Conservation (phyloP, 2,329 filamentous ascomycete genomes). For the Ascochyta clinopodiicola region DNA sequence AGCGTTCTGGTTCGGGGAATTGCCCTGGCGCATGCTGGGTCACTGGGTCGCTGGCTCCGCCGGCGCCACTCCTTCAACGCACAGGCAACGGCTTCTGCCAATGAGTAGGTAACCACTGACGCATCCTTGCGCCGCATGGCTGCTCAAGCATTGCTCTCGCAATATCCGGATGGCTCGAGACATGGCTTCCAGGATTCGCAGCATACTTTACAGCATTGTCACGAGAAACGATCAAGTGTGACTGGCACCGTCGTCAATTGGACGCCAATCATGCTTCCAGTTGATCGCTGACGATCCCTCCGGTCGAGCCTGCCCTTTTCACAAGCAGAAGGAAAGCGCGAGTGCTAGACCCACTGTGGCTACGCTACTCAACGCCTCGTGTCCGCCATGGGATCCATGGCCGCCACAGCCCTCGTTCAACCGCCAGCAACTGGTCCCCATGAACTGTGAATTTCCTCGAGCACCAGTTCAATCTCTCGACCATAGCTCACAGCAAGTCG, state of each 20-base stretch:
- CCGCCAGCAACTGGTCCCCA: conserved; percentile 16
- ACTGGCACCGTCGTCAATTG: conserved; percentile 6
- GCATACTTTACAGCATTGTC: conserved; percentile 1
- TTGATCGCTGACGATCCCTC: conserved; percentile 18
- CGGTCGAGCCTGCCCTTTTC: conserved; percentile 19
- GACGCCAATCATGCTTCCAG: conserved; percentile 10
- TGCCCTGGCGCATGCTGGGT: conserved; percentile 13
- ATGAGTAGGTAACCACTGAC: neutral
- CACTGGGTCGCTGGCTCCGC: conserved; percentile 3
- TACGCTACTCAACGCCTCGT: conserved; percentile 17
- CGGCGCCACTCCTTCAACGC: conserved; percentile 15
- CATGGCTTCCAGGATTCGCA: neutral
- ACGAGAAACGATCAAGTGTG: conserved; percentile 10
- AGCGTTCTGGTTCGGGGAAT: conserved; percentile 27
- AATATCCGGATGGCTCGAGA: too few relatives aligned
- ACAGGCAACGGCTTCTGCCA: conserved; percentile 7
- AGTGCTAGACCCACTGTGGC: conserved; percentile 19
- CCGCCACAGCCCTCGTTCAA: conserved; percentile 22
- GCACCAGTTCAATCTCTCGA: conserved; percentile 26
- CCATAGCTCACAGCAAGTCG: conserved; percentile 23
- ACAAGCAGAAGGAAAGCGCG: conserved; percentile 17
- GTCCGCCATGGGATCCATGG: conserved; percentile 18
- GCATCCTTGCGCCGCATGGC: neutral
- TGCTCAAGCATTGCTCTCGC: neutral
- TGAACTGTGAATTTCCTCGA: conserved; percentile 9